A percentile compares a stretch with the other conserved stretches of the same genome.
phyloP scores from a whole-genome alignment of 2,329 filamentous ascomycete species.

The Clonostachys byssicola region DNA sequence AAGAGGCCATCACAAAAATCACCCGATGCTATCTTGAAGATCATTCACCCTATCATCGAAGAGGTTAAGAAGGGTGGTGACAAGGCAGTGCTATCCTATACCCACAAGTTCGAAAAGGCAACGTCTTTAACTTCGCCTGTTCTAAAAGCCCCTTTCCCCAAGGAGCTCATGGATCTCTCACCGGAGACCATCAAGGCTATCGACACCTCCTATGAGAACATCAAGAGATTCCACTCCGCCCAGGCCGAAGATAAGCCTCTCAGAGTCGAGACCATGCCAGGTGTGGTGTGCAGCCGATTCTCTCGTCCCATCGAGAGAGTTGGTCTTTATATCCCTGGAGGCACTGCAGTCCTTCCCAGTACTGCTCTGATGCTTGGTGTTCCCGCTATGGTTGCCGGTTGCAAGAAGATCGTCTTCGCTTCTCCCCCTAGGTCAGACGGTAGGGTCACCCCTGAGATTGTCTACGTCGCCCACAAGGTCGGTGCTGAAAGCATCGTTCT shows the following conservation, averaged over 20 bases:
- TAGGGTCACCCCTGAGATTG: conserved; percentile 90
- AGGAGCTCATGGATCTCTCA: conserved; percentile 78
- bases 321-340: conserved; percentile 93
- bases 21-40: conserved; percentile 87
- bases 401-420: conserved; percentile 89
- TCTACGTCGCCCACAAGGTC: conserved; percentile 95
- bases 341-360: conserved; percentile 93
- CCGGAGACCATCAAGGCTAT: conserved; percentile 88
- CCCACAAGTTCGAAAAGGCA: conserved; percentile 96
- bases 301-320: conserved; percentile 89
- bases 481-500: conserved; percentile 94
- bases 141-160: conserved; percentile 81
- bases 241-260: conserved; percentile 82
- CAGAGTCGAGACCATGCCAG: conserved; percentile 94
- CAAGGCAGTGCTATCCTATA: conserved; percentile 84
- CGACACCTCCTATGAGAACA: conserved; percentile 90
- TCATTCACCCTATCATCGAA: conserved; percentile 88
- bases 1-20: conserved; percentile 91
- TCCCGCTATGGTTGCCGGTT: conserved; percentile 94
- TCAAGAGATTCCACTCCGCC: conserved; percentile 87
- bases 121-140: conserved; percentile 87
- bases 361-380: conserved; percentile 98
- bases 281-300: conserved; percentile 91
- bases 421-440: conserved; percentile 88
- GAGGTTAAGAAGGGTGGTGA: conserved; percentile 82